These are phyloP conservation scores for Kurtzmaniella quercitrusa DNA, from an alignment of 1,139 yeast species.

Conservation along the genomic window DNA sequence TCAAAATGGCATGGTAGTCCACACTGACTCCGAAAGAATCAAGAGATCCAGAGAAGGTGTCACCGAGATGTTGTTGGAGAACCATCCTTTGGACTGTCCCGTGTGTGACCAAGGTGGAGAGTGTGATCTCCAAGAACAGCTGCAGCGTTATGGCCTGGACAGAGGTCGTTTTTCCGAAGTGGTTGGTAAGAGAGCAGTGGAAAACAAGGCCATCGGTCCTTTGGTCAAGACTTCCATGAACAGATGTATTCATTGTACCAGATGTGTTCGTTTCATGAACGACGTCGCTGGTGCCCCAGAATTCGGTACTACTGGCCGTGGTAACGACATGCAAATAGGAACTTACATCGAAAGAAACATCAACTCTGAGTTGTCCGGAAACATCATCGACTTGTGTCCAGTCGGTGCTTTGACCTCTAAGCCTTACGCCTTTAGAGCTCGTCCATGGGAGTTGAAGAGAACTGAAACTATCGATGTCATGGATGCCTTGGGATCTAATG, in stretches of 20 bases:
- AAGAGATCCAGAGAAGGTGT: conserved; percentile 87
- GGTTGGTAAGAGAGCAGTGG: conserved; percentile 84
- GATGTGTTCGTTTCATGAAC: conserved; percentile 87
- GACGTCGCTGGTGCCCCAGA: conserved; percentile 94
- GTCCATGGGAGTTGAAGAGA: conserved; percentile 93
- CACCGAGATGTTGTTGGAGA: conserved; percentile 81
- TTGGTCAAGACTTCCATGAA: conserved; percentile 88
- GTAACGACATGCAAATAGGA: conserved; percentile 90
- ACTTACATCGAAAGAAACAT: conserved; percentile 83
- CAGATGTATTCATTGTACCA: conserved; percentile 89
- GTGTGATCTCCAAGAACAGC: conserved; percentile 88
- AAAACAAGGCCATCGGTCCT: conserved; percentile 88
- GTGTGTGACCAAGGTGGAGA: conserved; percentile 95
- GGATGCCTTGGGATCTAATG: conserved; percentile 80
- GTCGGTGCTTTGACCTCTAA: conserved; percentile 90
- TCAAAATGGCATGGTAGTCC: conserved; percentile 83
- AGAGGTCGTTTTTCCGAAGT: conserved; percentile 82
- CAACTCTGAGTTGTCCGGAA: conserved; percentile 84
- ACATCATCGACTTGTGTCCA: conserved; percentile 85
- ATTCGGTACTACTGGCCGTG: conserved; percentile 85
- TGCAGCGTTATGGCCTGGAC: conserved; percentile 79
- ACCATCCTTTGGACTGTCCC: conserved; percentile 92
- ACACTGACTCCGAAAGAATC: conserved; percentile 76
- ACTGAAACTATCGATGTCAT: conserved; percentile 84
- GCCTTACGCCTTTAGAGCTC: conserved; percentile 86